phyloP scores from a whole-genome alignment of 2,329 filamentous ascomycete species.

The Talaromyces sp. region DNA sequence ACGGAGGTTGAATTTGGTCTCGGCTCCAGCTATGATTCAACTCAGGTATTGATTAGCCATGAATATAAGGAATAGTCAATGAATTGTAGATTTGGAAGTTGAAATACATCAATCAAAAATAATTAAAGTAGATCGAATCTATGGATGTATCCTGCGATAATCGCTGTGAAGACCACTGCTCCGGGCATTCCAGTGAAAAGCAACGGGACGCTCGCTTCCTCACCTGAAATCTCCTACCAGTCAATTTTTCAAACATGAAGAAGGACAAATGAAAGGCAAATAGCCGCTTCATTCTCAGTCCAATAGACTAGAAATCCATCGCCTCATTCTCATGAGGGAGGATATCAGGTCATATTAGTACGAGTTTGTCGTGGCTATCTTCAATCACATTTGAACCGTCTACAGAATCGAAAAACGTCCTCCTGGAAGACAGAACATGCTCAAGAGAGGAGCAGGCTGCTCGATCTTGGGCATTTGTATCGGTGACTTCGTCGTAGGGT shows the following conservation, averaged over 20 bases:
- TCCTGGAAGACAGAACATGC: conserved; percentile 7
- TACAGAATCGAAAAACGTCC: conserved; percentile 16
- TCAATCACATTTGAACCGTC: neutral
- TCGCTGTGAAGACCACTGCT: conserved; percentile 13
- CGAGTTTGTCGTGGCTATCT: neutral
- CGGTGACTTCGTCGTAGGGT: conserved; percentile 50
- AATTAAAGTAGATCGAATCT: neutral
- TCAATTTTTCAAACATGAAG: conserved; percentile 4
- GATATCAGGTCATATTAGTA: conserved; percentile 16
- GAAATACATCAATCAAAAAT: no score
- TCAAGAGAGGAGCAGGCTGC: neutral
- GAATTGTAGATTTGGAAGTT: neutral
- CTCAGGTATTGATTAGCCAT: neutral
- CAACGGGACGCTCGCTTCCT: conserved; percentile 3
- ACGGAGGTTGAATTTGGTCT: conserved; percentile 31
- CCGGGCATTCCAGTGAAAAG: conserved; percentile 10
- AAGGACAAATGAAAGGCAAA: conserved; percentile 1
- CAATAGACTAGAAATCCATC: conserved; percentile 17
- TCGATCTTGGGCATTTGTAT: conserved; percentile 58
- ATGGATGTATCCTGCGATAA: conserved; percentile 16
- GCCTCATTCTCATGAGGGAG: conserved; percentile 12
- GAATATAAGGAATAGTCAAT: neutral
- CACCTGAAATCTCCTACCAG: neutral
- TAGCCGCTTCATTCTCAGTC: conserved; percentile 18
- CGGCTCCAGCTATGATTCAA: conserved; percentile 1